Percentiles rank a stretch among this genome's conserved stretches.
Evolutionary conservation across 202 grass and related monocot genomes (phyloP).

Genomic region (Tripidium arundinaceum): DNA sequence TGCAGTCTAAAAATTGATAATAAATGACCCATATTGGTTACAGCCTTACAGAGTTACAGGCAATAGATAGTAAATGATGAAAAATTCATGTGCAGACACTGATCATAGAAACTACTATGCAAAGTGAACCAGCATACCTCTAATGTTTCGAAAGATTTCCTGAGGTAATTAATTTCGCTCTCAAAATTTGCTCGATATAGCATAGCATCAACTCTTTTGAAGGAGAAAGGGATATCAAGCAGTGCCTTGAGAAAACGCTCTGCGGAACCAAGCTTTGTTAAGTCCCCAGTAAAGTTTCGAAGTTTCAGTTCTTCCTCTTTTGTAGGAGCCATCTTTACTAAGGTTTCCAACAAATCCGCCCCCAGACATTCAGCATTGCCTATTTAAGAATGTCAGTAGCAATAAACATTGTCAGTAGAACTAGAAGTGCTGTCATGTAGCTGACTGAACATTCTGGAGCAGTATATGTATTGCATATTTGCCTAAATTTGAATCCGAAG

Average conservation of each 20-base stretch:
- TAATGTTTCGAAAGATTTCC: slow-evolving; percentile 78
- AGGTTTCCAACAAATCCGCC: slow-evolving; percentile 82
- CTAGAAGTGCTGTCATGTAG: neutral
- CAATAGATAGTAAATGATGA: neutral
- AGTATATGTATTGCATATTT: neutral
- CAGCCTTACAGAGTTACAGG: neutral
- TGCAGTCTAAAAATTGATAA: neutral
- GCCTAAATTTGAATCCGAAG: neutral
- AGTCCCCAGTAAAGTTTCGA: slow-evolving; percentile 58
- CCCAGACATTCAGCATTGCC: slow-evolving; percentile 84
- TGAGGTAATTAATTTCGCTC: slow-evolving; percentile 79
- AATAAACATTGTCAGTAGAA: slow-evolving; percentile 19
- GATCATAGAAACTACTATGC: neutral
- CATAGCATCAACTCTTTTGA: slow-evolving; percentile 91
- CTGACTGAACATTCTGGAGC: neutral
- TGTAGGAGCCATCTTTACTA: slow-evolving; percentile 97
- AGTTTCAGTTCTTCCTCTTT: slow-evolving; percentile 95
- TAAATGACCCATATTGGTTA: neutral
- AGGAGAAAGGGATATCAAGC: slow-evolving; percentile 85
- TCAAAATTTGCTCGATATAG: slow-evolving; percentile 94
- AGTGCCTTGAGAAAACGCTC: slow-evolving; percentile 81
- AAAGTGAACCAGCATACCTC: slow-evolving; percentile 49
- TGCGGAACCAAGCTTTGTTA: slow-evolving; percentile 70
- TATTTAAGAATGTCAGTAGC: slow-evolving; percentile 32
- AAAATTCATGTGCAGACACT: neutral